Evolutionary conservation across 768 basidiomycete species (phyloP).

Genomic region (Amanita inopinata): DNA sequence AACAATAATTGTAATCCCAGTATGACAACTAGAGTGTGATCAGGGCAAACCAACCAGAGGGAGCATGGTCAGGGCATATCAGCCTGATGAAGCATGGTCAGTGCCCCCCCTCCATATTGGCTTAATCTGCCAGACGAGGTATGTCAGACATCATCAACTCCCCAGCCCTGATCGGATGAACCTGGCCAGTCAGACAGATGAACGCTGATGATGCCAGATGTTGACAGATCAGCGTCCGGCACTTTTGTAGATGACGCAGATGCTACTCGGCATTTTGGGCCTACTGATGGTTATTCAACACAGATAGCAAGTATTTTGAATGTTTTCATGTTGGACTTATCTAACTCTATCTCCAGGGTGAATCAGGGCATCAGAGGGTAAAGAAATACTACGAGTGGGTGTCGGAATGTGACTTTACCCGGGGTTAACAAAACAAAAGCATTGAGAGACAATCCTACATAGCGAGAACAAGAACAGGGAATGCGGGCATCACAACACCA

Average conservation of each 20-base stretch:
- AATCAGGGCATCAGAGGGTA: neutral
- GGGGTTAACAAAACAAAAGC: neutral
- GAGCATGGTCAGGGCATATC: too few relatives aligned
- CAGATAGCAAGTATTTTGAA: slow-evolving; percentile 19
- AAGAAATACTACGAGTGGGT: neutral
- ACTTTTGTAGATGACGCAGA: slow-evolving; percentile 24
- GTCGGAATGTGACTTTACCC: neutral
- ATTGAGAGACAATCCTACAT: neutral
- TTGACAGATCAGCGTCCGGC: too few relatives aligned
- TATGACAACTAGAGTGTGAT: too few relatives aligned
- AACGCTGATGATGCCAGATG: too few relatives aligned
- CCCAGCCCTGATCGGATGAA: too few relatives aligned
- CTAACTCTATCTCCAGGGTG: neutral
- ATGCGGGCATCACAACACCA: neutral
- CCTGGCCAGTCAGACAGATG: too few relatives aligned
- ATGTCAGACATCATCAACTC: too few relatives aligned
- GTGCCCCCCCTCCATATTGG: too few relatives aligned
- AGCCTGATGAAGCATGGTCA: too few relatives aligned
- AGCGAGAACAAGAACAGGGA: neutral
- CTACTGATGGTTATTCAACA: slow-evolving; percentile 28
- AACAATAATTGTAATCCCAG: too few relatives aligned
- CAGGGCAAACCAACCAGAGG: too few relatives aligned
- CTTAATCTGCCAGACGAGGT: too few relatives aligned
- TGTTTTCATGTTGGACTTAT: neutral
- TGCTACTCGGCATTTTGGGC: slow-evolving; percentile 19